These are phyloP conservation scores for Geotrichum phurueaensis DNA, from an alignment of 1,139 yeast genomes.

Conservation along the genomic window DNA sequence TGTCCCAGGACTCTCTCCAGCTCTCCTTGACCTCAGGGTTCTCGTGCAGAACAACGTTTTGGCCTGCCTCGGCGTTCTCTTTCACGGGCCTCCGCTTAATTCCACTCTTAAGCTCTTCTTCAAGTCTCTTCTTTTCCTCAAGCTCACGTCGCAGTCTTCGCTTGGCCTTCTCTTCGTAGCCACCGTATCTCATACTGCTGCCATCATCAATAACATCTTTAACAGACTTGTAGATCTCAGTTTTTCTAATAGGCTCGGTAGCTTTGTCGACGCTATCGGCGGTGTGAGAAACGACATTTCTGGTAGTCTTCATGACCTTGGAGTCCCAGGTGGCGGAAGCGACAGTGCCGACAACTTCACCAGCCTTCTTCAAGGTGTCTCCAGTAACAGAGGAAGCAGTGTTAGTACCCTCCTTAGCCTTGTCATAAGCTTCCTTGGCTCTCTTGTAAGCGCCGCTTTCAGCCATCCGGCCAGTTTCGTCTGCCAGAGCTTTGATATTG, in stretches of 20 bases:
- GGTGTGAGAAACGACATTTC: constrained; percentile 71
- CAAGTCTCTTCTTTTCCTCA: constrained; percentile 36
- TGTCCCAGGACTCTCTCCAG: constrained; percentile 58
- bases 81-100: constrained; percentile 54
- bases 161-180: constrained; percentile 80
- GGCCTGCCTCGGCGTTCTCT: constrained; percentile 82
- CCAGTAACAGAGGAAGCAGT: constrained; percentile 63
- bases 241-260: constrained; percentile 89
- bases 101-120: constrained; percentile 58
- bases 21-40: constrained; percentile 67
- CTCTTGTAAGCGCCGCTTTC: constrained; percentile 90
- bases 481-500: constrained; percentile 89
- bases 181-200: constrained; percentile 82
- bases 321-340: constrained; percentile 97
- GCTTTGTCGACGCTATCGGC: constrained; percentile 75
- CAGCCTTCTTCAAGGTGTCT: constrained; percentile 77
- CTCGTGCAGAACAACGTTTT: constrained; percentile 75
- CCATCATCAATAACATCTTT: constrained; percentile 91
- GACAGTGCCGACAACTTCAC: constrained; percentile 86
- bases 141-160: constrained; percentile 61
- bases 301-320: constrained; percentile 80
- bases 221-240: constrained; percentile 84
- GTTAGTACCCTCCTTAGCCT: constrained; percentile 49
- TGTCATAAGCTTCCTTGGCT: constrained; percentile 88
- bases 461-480: constrained; percentile 91